Conservation (phyloP, 108 stramenopile genomes). For the Cyclostephanos tholiformis region DNA sequence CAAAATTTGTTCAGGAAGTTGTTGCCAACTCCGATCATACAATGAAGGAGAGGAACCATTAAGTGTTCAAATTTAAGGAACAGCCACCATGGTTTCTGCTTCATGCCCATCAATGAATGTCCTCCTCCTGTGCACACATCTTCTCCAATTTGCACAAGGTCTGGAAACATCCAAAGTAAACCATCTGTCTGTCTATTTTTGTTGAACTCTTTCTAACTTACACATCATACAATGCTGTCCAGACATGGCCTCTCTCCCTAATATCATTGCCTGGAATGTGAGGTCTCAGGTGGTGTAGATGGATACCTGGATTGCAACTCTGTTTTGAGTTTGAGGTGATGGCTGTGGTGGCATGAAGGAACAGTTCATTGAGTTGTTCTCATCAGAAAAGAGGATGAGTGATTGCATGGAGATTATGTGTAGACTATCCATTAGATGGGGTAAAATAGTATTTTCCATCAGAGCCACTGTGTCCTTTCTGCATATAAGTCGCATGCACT, state of each 20-base stretch:
- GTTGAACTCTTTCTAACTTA: background rate
- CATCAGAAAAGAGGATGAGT: background rate
- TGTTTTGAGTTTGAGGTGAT: no score
- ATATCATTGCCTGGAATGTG: no score
- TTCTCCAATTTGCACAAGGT: background rate
- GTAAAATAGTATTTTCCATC: background rate
- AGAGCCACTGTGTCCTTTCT: background rate
- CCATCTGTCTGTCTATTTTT: background rate
- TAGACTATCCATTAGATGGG: background rate
- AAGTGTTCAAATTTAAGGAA: background rate
- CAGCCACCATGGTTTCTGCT: constrained; percentile 4
- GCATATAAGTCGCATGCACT: background rate
- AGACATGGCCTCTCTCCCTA: constrained; percentile 4
- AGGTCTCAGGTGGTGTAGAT: background rate
- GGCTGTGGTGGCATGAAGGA: background rate
- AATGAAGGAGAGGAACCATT: constrained; percentile 3
- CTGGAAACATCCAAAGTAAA: background rate
- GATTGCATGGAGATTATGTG: background rate
- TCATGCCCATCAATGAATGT: background rate
- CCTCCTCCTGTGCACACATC: background rate
- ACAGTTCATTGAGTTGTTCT: background rate
- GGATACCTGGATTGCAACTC: background rate
- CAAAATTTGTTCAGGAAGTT: background rate
- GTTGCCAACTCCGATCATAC: background rate
- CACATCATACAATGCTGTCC: constrained; percentile 2